Conservation (phyloP, 352 stramenopile genomes). For the Phytophthora idaei region DNA sequence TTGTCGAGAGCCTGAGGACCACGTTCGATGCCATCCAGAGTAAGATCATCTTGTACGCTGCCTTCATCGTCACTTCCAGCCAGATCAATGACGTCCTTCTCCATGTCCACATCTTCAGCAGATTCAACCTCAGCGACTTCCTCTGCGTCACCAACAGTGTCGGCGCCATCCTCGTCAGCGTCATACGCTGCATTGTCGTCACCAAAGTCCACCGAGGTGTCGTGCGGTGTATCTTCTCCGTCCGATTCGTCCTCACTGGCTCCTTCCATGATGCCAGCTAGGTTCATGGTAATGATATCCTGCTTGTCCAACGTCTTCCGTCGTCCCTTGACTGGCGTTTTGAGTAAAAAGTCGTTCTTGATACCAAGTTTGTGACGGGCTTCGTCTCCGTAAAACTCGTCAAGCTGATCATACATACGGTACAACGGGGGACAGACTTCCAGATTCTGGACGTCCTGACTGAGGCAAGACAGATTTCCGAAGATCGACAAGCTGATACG, state of each 20-base stretch:
- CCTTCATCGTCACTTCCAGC: constrained; percentile 31
- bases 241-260: constrained; percentile 53
- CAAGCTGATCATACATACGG: constrained; percentile 77
- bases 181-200: constrained; percentile 40
- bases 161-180: constrained; percentile 39
- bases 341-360: constrained; percentile 63
- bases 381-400: constrained; percentile 63
- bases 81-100: constrained; percentile 37
- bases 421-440: constrained; percentile 68
- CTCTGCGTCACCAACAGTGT: constrained; percentile 21
- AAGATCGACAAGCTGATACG: constrained; percentile 59
- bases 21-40: constrained; percentile 22
- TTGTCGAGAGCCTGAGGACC: constrained; percentile 25
- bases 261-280: constrained; percentile 46
- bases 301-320: constrained; percentile 37
- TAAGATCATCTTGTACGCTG: constrained; percentile 12
- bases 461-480: constrained; percentile 56
- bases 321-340: constrained; percentile 55
- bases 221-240: constrained; percentile 40
- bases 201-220: constrained; percentile 42
- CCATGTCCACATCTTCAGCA: constrained; percentile 38
- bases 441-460: constrained; percentile 60
- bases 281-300: constrained; percentile 41
- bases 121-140: constrained; percentile 25
- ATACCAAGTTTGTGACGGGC: constrained; percentile 62